A percentile compares a stretch with the other conserved stretches of the same genome.
phyloP scores from a whole-genome alignment of 1,284 basidiomycete species.

The Neolentinus lepideus region DNA sequence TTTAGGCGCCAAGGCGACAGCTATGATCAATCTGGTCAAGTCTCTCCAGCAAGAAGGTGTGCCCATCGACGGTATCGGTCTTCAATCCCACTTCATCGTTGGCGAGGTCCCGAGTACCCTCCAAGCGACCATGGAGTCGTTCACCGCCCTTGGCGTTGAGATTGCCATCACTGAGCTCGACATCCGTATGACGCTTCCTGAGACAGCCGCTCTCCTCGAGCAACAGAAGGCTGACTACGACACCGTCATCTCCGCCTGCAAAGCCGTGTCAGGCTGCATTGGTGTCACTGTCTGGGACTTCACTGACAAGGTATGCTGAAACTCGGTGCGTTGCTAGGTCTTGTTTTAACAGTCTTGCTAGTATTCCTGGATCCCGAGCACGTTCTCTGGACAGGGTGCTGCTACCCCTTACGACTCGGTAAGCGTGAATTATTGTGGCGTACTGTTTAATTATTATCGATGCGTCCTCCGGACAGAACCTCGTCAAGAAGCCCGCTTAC shows the following conservation, averaged over 20 bases:
- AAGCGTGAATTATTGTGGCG: slow-evolving; percentile 1
- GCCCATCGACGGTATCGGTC: slow-evolving; percentile 43
- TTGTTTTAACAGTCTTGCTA: not conserved
- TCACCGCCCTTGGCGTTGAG: slow-evolving; percentile 44
- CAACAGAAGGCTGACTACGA: slow-evolving; percentile 44
- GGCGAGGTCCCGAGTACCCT: slow-evolving; percentile 34
- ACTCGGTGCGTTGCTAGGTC: not conserved
- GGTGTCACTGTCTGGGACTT: slow-evolving; percentile 46
- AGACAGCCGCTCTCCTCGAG: slow-evolving; percentile 33
- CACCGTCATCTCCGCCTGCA: slow-evolving; percentile 37
- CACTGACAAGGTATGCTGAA: slow-evolving; percentile 29
- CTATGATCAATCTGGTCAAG: slow-evolving; percentile 37
- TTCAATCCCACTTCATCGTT: slow-evolving; percentile 45
- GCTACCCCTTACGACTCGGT: slow-evolving; percentile 28
- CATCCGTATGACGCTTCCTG: slow-evolving; percentile 44
- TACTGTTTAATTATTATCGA: not conserved
- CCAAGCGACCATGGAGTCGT: slow-evolving; percentile 32
- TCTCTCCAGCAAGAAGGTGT: slow-evolving; percentile 31
- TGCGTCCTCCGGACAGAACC: no score
- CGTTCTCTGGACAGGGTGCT: slow-evolving; percentile 27
- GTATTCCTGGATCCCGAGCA: slow-evolving; percentile 27
- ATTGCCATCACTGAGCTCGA: slow-evolving; percentile 52
- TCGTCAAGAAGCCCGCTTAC: slow-evolving; percentile 20
- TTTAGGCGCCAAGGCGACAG: slow-evolving; percentile 33
- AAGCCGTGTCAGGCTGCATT: slow-evolving; percentile 32